A percentile compares a stretch with the other conserved stretches of the same genome.
Conservation (phyloP, 2,329 filamentous ascomycete species). For the Apiospora kogelbergensis region DNA sequence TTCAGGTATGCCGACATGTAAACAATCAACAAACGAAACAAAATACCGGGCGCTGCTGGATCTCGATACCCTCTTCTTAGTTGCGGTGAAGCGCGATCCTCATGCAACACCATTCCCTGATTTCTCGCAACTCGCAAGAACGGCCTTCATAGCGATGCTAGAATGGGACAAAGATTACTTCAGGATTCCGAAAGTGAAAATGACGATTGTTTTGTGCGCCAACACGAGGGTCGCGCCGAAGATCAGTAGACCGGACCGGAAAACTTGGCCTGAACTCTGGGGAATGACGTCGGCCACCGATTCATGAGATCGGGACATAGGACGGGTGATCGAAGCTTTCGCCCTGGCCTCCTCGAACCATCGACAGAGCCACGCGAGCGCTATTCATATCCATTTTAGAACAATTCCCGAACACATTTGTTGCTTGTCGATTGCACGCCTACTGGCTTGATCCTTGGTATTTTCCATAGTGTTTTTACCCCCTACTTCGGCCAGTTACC, state of each 20-base stretch:
- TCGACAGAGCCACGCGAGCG: neutral
- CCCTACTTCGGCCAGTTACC: neutral
- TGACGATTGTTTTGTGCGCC: constrained; percentile 9
- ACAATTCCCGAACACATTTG: neutral
- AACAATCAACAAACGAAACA: constrained; percentile 9
- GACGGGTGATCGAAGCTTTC: constrained; percentile 6
- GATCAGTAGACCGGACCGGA: constrained; percentile 1
- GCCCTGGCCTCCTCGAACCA: neutral
- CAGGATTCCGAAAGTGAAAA: neutral
- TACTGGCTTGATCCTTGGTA: neutral
- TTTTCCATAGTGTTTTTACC: neutral
- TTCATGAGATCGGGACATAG: constrained; percentile 5
- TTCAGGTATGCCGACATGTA: neutral
- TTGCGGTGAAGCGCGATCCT: neutral
- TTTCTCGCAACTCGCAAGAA: neutral
- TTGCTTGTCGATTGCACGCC: neutral
- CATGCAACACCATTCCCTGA: neutral
- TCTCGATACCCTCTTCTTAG: neutral
- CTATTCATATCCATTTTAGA: constrained; percentile 6
- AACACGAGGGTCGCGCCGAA: neutral
- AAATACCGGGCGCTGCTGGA: neutral
- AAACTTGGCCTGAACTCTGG: constrained; percentile 3
- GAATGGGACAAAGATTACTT: neutral
- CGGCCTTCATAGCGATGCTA: neutral
- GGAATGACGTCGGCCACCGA: constrained; percentile 8